phyloP scores from a whole-genome alignment of 2,329 filamentous ascomycete species.

The Ciborinia camelliae region DNA sequence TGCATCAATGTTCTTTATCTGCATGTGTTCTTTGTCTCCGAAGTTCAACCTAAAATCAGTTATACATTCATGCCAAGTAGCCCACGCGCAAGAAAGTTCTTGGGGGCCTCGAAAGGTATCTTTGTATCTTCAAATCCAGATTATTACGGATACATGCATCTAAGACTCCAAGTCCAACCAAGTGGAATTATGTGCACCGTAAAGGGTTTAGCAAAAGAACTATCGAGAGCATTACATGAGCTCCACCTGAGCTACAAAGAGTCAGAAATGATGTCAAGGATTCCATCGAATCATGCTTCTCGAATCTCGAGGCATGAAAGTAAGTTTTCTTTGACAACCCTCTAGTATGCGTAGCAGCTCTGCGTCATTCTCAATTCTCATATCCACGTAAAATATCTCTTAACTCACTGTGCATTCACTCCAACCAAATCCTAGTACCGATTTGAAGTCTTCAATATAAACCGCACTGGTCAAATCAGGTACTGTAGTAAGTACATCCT shows the following conservation, averaged over 20 bases:
- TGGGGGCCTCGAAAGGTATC: neutral
- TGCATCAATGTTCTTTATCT: neutral
- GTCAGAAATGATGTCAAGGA: neutral
- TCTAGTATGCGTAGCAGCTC: neutral
- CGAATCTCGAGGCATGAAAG: neutral
- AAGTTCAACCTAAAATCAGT: conserved; percentile 1
- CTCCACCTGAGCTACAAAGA: neutral
- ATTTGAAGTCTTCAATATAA: neutral
- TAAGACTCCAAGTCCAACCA: neutral
- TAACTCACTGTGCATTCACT: neutral
- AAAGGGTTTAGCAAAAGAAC: neutral
- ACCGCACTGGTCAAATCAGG: neutral
- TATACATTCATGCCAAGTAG: conserved; percentile 3
- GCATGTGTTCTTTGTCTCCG: neutral
- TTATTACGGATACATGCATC: neutral
- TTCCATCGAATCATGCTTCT: neutral
- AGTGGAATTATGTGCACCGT: neutral
- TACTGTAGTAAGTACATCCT: neutral
- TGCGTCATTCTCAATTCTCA: neutral
- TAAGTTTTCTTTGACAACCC: neutral
- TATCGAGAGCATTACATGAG: neutral
- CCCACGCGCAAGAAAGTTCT: conserved; percentile 9
- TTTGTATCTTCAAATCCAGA: neutral
- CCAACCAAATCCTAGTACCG: neutral
- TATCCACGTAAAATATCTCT: neutral